phyloP scores from a whole-genome alignment of 371 early-diverging fungal genomes.

The Rhizopus arrhizus region DNA sequence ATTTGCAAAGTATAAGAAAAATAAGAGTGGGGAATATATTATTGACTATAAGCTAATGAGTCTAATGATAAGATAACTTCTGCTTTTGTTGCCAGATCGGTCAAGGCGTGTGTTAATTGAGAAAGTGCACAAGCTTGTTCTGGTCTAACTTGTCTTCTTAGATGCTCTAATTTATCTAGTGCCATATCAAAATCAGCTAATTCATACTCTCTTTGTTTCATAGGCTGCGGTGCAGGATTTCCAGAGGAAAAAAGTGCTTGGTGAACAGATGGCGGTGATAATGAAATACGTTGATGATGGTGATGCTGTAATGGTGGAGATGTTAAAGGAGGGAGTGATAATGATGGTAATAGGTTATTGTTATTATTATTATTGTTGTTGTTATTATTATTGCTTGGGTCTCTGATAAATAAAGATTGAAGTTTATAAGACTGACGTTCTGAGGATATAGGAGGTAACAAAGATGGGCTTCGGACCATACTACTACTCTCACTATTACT shows the following conservation, averaged over 20 bases:
- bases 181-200: conserved; percentile 36
- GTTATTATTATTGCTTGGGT: neutral
- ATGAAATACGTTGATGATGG: conserved; percentile 9
- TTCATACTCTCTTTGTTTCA: conserved; percentile 20
- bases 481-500: neutral
- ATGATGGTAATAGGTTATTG: conserved; percentile 10
- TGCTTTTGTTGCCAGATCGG: conserved; percentile 33
- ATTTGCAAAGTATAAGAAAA: conserved; percentile 1
- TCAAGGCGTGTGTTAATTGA: conserved; percentile 29
- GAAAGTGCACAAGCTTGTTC: conserved; percentile 40
- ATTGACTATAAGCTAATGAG: conserved; percentile 30
- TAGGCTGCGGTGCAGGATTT: neutral
- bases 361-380: too few species aligned
- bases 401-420: conserved; percentile 29
- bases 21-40: conserved; percentile 6
- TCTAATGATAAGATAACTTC: conserved; percentile 34
- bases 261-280: conserved; percentile 14
- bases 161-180: conserved; percentile 24
- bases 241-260: conserved; percentile 3
- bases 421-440: conserved; percentile 31
- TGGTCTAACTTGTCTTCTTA: conserved; percentile 39
- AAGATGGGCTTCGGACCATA: neutral
- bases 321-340: conserved; percentile 27
- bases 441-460: conserved; percentile 33
- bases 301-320: conserved; percentile 7